Evolutionary conservation across 1,284 basidiomycete species (phyloP).

Genomic region (Lentinula novae-zelandiae): DNA sequence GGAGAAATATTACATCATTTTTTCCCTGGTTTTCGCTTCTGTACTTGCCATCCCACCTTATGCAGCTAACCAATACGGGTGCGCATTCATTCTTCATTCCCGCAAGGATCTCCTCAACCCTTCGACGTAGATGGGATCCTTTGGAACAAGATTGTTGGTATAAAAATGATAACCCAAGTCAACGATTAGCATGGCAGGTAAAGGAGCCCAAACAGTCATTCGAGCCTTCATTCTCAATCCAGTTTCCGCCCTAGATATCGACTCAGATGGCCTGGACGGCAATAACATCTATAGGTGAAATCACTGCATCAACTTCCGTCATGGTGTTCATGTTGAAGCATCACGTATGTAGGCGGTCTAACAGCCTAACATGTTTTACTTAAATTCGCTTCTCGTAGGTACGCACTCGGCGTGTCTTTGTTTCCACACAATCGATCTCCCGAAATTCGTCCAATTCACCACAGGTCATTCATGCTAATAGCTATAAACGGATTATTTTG

Average conservation of each 20-base stretch:
- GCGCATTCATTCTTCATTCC: neutral
- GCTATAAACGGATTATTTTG: slow-evolving; percentile 18
- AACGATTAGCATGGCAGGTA: slow-evolving; percentile 22
- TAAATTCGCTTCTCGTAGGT: neutral
- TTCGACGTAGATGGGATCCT: slow-evolving; percentile 19
- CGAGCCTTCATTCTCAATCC: neutral
- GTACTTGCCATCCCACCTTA: slow-evolving; percentile 20
- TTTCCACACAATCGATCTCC: slow-evolving; percentile 1
- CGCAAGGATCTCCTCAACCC: neutral
- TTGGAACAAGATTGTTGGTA: slow-evolving; percentile 22
- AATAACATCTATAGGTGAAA: slow-evolving; percentile 14
- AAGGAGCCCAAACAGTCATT: neutral
- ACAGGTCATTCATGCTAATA: slow-evolving; percentile 14
- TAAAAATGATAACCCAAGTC: slow-evolving; percentile 15
- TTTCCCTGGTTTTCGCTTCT: slow-evolving; percentile 15
- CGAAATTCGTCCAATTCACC: slow-evolving; percentile 2
- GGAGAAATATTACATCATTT: slow-evolving; percentile 21
- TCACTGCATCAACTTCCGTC: slow-evolving; percentile 4
- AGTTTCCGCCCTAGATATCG: slow-evolving; percentile 13
- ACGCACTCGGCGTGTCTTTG: slow-evolving; percentile 4
- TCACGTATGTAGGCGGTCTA: slow-evolving; percentile 5
- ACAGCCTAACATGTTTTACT: neutral
- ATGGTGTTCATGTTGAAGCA: slow-evolving; percentile 9
- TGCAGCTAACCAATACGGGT: slow-evolving; percentile 22
- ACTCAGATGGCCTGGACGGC: slow-evolving; percentile 23